Evolutionary conservation across 306 rosid species (phyloP).

Genomic region (Inga laurina): DNA sequence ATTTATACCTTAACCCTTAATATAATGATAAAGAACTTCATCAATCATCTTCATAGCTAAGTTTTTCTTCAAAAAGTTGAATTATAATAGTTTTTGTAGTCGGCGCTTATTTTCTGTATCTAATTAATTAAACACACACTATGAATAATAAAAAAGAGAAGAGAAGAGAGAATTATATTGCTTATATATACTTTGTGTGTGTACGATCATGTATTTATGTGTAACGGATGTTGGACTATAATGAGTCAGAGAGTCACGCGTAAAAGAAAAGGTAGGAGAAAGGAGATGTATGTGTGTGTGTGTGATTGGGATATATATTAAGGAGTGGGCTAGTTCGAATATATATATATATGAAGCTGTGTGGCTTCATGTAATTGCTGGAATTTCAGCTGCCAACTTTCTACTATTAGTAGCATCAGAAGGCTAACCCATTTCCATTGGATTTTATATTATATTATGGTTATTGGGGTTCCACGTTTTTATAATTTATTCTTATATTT

Average conservation of each 20-base stretch:
- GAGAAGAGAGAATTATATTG: not conserved
- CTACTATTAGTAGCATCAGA: slow-evolving; percentile 28
- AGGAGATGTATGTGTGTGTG: slow-evolving; percentile 17
- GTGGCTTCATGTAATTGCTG: slow-evolving; percentile 20
- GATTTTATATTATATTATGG: slow-evolving; percentile 29
- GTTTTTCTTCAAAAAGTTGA: slow-evolving; percentile 15
- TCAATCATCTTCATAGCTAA: not conserved
- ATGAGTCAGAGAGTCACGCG: slow-evolving; percentile 56
- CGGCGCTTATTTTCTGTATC: slow-evolving; percentile 31
- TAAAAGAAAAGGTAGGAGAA: slow-evolving; percentile 35
- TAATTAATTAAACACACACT: not conserved
- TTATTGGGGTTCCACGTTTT: slow-evolving; percentile 45
- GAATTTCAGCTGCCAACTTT: slow-evolving; percentile 39
- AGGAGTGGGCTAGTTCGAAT: slow-evolving; percentile 29
- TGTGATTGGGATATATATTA: slow-evolving; percentile 23
- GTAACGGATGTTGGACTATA: slow-evolving; percentile 19
- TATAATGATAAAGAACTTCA: not conserved
- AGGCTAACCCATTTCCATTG: slow-evolving; percentile 41
- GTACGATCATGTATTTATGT: not conserved
- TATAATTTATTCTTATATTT: slow-evolving; percentile 5
- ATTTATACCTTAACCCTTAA: not conserved
- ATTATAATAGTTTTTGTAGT: slow-evolving; percentile 2
- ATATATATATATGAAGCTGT: slow-evolving; percentile 20
- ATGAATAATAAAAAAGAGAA: not conserved
- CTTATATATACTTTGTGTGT: not conserved